Evolutionary conservation across 2,329 filamentous ascomycete genomes (phyloP).

Genomic region (Colletotrichum tanaceti): DNA sequence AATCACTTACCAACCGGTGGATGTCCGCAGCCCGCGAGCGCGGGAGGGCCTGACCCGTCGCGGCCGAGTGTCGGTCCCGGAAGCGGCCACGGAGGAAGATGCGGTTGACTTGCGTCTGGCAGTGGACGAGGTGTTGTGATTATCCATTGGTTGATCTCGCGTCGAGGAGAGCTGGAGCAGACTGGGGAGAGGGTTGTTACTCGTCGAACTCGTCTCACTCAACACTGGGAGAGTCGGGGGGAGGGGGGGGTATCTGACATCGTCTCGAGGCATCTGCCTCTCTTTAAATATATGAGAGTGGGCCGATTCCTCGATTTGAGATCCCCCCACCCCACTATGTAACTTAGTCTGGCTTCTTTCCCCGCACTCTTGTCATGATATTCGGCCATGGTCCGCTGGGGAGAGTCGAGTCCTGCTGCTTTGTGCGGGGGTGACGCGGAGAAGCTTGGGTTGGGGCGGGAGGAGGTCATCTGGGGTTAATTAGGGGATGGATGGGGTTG

Average conservation of each 20-base stretch:
- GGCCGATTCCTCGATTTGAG: background rate
- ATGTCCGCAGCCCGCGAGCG: slow-evolving; percentile 30
- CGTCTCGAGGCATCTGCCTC: slow-evolving; percentile 24
- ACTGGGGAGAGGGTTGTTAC: background rate
- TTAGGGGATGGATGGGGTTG: background rate
- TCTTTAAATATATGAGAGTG: slow-evolving; percentile 21
- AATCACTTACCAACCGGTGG: slow-evolving; percentile 27
- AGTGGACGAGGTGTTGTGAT: background rate
- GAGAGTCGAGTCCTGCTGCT: background rate
- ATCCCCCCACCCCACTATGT: too few relatives aligned
- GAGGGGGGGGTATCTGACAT: slow-evolving; percentile 8
- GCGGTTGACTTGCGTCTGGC: slow-evolving; percentile 15
- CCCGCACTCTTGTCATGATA: slow-evolving; percentile 1
- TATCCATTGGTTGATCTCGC: slow-evolving; percentile 26
- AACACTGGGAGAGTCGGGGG: background rate
- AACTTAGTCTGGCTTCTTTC: background rate
- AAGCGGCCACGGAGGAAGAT: slow-evolving; percentile 13
- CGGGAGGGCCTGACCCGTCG: slow-evolving; percentile 32
- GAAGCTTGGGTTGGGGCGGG: background rate
- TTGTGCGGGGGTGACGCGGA: background rate
- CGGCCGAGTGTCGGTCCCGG: slow-evolving; percentile 9
- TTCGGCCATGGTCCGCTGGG: background rate
- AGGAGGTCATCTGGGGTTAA: background rate
- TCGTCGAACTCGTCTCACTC: background rate
- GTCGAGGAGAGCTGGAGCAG: slow-evolving; percentile 9